Base-by-base conservation (phyloP, 495 filamentous ascomycete genomes). In the Thermochaetoides thermophila region DNA sequence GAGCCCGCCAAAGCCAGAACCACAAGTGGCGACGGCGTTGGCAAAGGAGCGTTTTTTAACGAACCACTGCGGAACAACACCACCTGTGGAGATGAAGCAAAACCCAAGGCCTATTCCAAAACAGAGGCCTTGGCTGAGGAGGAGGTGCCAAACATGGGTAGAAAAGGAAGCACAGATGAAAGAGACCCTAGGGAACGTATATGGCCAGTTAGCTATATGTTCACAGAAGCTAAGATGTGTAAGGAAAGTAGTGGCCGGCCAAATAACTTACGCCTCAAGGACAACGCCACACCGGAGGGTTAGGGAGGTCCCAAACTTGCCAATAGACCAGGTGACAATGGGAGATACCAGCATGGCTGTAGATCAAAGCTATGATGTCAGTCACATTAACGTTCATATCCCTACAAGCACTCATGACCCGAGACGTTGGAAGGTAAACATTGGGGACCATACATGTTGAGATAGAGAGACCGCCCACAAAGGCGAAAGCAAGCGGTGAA, bases 21-120 rank as follows among this genome's bases (percentile, higher is more conserved):
- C 84, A 9, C 73, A 67, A 0, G 80, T 68, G 2, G 74, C 68
- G 32, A 84, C 74, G 2, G 79, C 75, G 49, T 76, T 83, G 5
- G 82, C 81, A 17, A 89, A 64, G 29, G 72, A 73, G 10, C 80
- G 68, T 4, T 68, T 65, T 19, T 69, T 70, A 16, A 55, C 57
- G 55, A 92, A 89, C 84, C 84, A 89, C 44, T 89, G 81, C 2
- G 81, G 71, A 1, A 79, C 63, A 10, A 86, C 70, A 11, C 73
- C 71, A 2, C 79, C 73, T 17, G 69, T 76, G 14, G 72, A 66
- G 6, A 77, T 78, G 53, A 83, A 92, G 13, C 75, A 64, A 35
- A 89, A 78, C 2, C 82, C 81, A 56, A 85, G 69, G 0, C 78
- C 83, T 26, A 73, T 50, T 17, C 83, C 82, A 38, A 89, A 81